phyloP scores from a whole-genome alignment of 352 stramenopile genomes.

The Hyaloperonospora brassicae region DNA sequence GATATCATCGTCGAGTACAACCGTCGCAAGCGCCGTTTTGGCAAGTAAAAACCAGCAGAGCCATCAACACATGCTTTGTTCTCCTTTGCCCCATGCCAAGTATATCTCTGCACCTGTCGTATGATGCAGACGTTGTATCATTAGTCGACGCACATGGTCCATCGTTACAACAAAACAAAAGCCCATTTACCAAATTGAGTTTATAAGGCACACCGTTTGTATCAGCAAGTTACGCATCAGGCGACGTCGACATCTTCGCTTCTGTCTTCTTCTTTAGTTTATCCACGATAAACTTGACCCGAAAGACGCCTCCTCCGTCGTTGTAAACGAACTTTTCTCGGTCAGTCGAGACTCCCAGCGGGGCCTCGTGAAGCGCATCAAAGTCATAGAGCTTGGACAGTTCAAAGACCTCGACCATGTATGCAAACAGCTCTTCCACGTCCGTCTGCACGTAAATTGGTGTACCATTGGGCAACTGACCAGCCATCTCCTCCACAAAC shows the following conservation, averaged over 20 bases:
- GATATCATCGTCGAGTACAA: constrained; percentile 79
- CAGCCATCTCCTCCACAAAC: constrained; percentile 59
- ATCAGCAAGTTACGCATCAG: constrained; percentile 10
- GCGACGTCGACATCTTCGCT: not conserved
- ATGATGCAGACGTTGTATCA: not conserved
- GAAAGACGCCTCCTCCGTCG: constrained; percentile 68
- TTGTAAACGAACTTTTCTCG: constrained; percentile 58
- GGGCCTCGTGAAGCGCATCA: constrained; percentile 39
- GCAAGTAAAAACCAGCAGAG: constrained; percentile 45
- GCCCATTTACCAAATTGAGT: constrained; percentile 8
- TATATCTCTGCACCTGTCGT: no score
- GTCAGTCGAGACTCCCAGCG: constrained; percentile 63
- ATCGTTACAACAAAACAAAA: constrained; percentile 17
- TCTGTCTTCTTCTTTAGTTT: constrained; percentile 7
- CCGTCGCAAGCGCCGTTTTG: constrained; percentile 80
- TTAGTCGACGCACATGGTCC: not conserved
- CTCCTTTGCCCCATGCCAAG: no score
- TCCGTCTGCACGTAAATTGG: constrained; percentile 80
- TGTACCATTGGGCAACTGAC: constrained; percentile 40
- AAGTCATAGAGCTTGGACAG: constrained; percentile 34
- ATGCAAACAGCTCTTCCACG: constrained; percentile 71
- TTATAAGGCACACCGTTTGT: constrained; percentile 1
- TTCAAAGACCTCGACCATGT: constrained; percentile 80
- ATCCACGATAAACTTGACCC: constrained; percentile 39
- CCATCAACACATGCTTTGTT: no score